Evolutionary conservation across 352 stramenopile genomes (phyloP).

Genomic region (Phytophthora megakarya): DNA sequence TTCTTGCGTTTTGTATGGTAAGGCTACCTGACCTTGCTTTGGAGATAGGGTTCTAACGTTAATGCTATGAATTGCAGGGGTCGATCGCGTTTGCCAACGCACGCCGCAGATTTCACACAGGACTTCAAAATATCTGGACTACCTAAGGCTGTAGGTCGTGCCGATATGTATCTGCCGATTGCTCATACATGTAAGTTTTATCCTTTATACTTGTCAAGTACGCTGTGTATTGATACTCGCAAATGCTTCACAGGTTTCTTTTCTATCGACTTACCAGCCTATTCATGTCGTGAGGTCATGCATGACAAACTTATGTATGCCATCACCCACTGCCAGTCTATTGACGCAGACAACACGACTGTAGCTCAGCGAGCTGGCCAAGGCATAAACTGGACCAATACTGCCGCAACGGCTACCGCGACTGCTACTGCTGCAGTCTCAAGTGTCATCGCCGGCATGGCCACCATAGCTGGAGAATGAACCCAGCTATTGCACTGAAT

Average conservation of each 20-base stretch:
- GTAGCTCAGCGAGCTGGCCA: conserved; percentile 87
- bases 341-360: conserved; percentile 89
- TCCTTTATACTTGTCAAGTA: neutral
- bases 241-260: conserved; percentile 69
- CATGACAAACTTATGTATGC: conserved; percentile 86
- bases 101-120: conserved; percentile 89
- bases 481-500: conserved; percentile 4
- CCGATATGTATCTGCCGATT: conserved; percentile 86
- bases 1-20: conserved; percentile 91
- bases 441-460: conserved; percentile 64
- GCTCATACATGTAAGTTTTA: conserved; percentile 78
- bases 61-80: conserved; percentile 45
- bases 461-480: conserved; percentile 33
- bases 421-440: conserved; percentile 63
- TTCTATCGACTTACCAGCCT: conserved; percentile 85
- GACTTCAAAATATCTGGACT: conserved; percentile 90
- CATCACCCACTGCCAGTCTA: conserved; percentile 89
- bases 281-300: conserved; percentile 80
- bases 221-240: conserved; percentile 11
- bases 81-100: conserved; percentile 87
- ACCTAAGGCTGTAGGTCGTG: conserved; percentile 71
- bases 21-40: neutral
- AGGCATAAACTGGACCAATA: conserved; percentile 84
- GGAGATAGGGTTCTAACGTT: conserved; percentile 11
- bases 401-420: conserved; percentile 36